Evolutionary conservation across 2,329 filamentous ascomycete genomes (phyloP).

Genomic region (Leptodontidium sp.): DNA sequence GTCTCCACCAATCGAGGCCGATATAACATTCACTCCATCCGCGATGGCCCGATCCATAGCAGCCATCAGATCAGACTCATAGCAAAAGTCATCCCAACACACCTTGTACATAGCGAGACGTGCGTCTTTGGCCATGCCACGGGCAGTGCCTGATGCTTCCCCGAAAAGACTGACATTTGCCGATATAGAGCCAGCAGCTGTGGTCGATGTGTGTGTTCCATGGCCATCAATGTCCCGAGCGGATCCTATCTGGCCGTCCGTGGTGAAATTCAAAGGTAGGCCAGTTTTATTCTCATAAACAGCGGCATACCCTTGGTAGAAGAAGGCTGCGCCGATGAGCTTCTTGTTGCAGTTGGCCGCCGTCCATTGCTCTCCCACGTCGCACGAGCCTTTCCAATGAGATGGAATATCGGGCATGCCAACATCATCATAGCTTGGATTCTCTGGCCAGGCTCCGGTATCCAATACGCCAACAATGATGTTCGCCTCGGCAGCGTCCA

Average conservation of each 20-base stretch:
- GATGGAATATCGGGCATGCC: neutral
- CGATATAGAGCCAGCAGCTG: neutral
- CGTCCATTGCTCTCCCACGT: neutral
- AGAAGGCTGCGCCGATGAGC: neutral
- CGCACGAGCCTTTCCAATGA: neutral
- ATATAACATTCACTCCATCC: constrained; percentile 3
- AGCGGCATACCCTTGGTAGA: neutral
- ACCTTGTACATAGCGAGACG: neutral
- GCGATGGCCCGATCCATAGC: neutral
- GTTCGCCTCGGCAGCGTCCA: neutral
- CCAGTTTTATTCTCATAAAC: neutral
- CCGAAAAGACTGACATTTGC: constrained; percentile 3
- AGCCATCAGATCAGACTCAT: neutral
- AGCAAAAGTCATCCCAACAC: neutral
- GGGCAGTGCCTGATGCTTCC: neutral
- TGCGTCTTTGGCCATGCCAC: constrained; percentile 1
- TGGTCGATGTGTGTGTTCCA: neutral
- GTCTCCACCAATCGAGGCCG: neutral
- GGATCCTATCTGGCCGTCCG: neutral
- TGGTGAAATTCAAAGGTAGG: neutral
- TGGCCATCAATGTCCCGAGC: neutral
- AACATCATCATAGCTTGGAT: neutral
- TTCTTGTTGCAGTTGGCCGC: constrained; percentile 9
- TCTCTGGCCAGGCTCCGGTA: neutral
- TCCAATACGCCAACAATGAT: neutral